phyloP scores from a whole-genome alignment of 441 rosid species.

The Pelargonium fulgidum region DNA sequence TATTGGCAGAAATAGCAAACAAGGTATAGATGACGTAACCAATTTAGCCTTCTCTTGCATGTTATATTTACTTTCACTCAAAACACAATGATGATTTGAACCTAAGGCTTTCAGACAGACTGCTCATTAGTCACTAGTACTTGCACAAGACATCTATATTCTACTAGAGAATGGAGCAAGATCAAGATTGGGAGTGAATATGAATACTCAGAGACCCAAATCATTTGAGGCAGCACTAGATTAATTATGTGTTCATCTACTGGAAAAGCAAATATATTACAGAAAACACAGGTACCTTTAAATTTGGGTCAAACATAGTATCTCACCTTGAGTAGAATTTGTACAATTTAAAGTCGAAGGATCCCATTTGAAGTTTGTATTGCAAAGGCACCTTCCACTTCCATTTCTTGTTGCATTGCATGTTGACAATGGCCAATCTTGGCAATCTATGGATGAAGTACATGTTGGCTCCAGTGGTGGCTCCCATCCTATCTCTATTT shows the following conservation, averaged over 20 bases:
- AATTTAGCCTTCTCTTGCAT: neutral
- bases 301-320: neutral
- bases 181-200: too few species aligned
- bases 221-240: neutral
- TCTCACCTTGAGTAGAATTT: slow-evolving; percentile 32
- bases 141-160: neutral
- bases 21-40: neutral
- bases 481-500: slow-evolving; percentile 49
- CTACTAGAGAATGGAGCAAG: neutral
- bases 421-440: slow-evolving; percentile 50
- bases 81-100: neutral
- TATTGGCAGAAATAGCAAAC: too few species aligned
- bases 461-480: slow-evolving; percentile 54
- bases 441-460: slow-evolving; percentile 40
- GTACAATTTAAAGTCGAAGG: slow-evolving; percentile 34
- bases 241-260: neutral
- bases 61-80: neutral
- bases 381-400: slow-evolving; percentile 42
- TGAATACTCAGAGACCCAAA: neutral
- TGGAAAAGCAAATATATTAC: neutral
- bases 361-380: slow-evolving; percentile 39
- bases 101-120: neutral
- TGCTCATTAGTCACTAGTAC: too few species aligned
- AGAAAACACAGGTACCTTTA: neutral
- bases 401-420: slow-evolving; percentile 33